Evolutionary conservation across 768 basidiomycete genomes (phyloP).

Genomic region (Termitomyces sp.): DNA sequence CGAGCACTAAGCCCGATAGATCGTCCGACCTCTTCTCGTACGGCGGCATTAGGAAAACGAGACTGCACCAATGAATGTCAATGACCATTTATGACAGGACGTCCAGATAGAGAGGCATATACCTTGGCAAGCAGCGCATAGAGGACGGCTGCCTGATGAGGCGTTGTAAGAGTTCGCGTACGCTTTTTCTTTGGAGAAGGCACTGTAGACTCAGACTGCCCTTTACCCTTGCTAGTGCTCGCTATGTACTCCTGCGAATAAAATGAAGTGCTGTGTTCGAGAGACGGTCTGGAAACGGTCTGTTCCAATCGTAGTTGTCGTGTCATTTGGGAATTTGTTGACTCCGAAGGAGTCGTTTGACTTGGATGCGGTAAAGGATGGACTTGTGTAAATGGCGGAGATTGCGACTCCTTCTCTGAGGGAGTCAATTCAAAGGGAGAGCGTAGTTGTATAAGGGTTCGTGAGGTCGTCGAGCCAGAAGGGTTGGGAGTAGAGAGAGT

Average conservation of each 20-base stretch:
- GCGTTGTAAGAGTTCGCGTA: constrained; percentile 80
- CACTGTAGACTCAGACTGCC: constrained; percentile 27
- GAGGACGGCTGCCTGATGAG: constrained; percentile 84
- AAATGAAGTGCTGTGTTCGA: constrained; percentile 36
- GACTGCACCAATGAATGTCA: constrained; percentile 44
- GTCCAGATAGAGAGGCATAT: constrained; percentile 8
- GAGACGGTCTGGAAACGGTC: constrained; percentile 16
- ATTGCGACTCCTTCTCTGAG: constrained; percentile 19
- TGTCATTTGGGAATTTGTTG: constrained; percentile 34
- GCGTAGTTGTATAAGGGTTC: constrained; percentile 34
- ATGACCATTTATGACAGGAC: constrained; percentile 1
- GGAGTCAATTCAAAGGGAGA: constrained; percentile 19
- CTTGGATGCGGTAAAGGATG: constrained; percentile 20
- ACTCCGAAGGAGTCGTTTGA: constrained; percentile 12
- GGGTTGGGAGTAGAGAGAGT: constrained; percentile 28
- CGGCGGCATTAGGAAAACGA: constrained; percentile 82
- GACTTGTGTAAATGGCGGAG: constrained; percentile 20
- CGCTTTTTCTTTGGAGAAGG: constrained; percentile 73
- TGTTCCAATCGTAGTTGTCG: constrained; percentile 37
- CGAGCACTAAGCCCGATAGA: constrained; percentile 86
- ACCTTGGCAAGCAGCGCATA: constrained; percentile 87
- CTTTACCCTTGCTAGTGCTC: constrained; percentile 53
- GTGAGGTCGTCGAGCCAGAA: constrained; percentile 35
- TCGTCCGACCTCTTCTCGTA: constrained; percentile 84
- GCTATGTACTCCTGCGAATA: constrained; percentile 55